phyloP scores from a whole-genome alignment of 352 stramenopile species.

The Globisporangium orthogonon region DNA sequence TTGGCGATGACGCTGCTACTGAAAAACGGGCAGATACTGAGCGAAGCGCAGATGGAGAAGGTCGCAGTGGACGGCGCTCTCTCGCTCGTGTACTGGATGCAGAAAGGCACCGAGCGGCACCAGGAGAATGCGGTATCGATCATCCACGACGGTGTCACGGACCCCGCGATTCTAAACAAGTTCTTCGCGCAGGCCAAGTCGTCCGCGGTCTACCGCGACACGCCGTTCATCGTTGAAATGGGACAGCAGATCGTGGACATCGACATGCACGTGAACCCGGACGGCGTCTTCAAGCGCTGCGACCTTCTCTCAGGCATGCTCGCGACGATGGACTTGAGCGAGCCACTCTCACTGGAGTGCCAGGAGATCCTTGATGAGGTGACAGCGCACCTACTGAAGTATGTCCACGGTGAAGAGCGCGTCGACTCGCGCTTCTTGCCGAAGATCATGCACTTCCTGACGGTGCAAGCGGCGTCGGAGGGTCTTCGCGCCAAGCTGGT shows the following conservation, averaged over 20 bases:
- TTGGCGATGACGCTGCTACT: conserved; percentile 61
- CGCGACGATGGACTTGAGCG: conserved; percentile 28
- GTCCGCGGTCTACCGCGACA: conserved; percentile 37
- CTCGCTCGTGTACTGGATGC: conserved; percentile 78
- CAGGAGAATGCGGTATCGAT: conserved; percentile 78
- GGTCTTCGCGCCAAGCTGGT: conserved; percentile 37
- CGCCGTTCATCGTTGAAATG: conserved; percentile 58
- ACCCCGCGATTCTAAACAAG: conserved; percentile 24
- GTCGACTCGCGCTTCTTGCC: conserved; percentile 17
- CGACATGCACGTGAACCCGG: conserved; percentile 40
- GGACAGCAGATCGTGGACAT: conserved; percentile 67
- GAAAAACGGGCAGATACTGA: conserved; percentile 46
- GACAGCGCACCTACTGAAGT: conserved; percentile 35
- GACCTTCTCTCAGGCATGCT: conserved; percentile 51
- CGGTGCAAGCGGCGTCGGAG: conserved; percentile 7
- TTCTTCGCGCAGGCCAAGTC: conserved; percentile 65
- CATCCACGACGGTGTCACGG: conserved; percentile 55
- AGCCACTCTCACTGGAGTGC: conserved; percentile 34
- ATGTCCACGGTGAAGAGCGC: conserved; percentile 15
- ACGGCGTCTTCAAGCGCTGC: conserved; percentile 63
- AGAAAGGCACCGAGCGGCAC: conserved; percentile 76
- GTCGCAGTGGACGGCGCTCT: conserved; percentile 62
- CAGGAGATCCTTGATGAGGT: conserved; percentile 59
- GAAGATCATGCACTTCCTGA: conserved; percentile 39
- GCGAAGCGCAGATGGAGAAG: conserved; percentile 58